These are phyloP conservation scores for Teunomyces pallodes DNA, from an alignment of 805 yeast genomes.

Conservation along the genomic window DNA sequence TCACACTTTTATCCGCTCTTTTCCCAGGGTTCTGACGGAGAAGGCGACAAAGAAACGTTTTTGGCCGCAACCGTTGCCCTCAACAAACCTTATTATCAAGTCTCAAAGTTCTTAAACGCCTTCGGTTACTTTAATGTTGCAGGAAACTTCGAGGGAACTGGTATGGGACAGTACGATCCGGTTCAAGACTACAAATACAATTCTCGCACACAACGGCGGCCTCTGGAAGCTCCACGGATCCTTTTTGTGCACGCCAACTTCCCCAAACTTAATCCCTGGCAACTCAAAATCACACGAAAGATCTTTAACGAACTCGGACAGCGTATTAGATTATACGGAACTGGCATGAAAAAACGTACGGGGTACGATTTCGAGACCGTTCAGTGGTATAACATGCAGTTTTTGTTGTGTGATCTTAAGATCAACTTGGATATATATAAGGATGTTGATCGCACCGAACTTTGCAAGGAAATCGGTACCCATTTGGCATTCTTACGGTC, in stretches of 20 bases:
- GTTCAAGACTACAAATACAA: slow-evolving; percentile 47
- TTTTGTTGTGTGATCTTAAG: slow-evolving; percentile 50
- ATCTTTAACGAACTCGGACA: slow-evolving; percentile 42
- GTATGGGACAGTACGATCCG: slow-evolving; percentile 77
- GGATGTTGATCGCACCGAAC: slow-evolving; percentile 36
- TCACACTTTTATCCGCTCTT: slow-evolving; percentile 40
- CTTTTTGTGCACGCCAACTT: slow-evolving; percentile 64
- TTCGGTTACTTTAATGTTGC: slow-evolving; percentile 42
- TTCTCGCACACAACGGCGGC: slow-evolving; percentile 6
- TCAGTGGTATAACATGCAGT: slow-evolving; percentile 60
- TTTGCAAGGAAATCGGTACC: slow-evolving; percentile 49
- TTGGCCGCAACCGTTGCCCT: slow-evolving; percentile 63
- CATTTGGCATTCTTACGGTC: slow-evolving; percentile 45
- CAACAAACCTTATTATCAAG: slow-evolving; percentile 51
- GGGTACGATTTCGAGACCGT: slow-evolving; percentile 58
- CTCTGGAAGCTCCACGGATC: slow-evolving; percentile 23
- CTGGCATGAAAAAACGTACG: slow-evolving; percentile 48
- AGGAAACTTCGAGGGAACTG: slow-evolving; percentile 58
- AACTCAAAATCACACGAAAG: slow-evolving; percentile 41
- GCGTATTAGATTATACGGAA: slow-evolving; percentile 58
- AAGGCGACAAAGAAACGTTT: slow-evolving; percentile 80
- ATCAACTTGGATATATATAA: slow-evolving; percentile 45
- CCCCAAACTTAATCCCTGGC: slow-evolving; percentile 66
- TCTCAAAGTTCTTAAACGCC: slow-evolving; percentile 50
- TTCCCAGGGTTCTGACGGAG: slow-evolving; percentile 56